Evolutionary conservation across 768 basidiomycete species (phyloP), one percentile per base, ranked within the genome.

Genomic region (Exidia glandulosa): DNA sequence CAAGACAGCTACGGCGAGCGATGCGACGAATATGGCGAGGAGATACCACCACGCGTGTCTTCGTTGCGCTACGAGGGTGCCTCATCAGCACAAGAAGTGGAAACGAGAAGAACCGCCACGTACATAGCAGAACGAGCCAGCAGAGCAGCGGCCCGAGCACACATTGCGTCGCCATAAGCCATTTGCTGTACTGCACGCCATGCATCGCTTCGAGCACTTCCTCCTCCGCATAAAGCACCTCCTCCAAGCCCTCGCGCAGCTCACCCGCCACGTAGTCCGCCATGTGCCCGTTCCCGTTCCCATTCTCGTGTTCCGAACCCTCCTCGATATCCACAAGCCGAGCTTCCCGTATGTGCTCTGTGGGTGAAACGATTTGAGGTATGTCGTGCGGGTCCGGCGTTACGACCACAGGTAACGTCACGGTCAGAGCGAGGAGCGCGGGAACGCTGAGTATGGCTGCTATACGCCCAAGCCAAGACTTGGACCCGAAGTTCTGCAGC

Each of bases 341-440:
- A 19, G 73, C 72, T 34, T 81, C 80, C 7, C 63, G 68, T 32
- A 67, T 67, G 23, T 57, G 59, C 14, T 41, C 54, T 12, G 37
- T 23, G 14, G 29, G 19, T 12, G 56, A 13, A 34, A 54, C 41
- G 16, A 19, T 36, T n/a, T 60, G 61, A 16, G 64, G 57, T 67
- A 81, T 81, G 65, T 84, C 81, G 13, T 66, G 69, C 3, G 75
- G 66, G 64, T 84, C 84, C 3, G 82, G 79, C 10, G 77, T 83
- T 31, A 89, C 81, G 19, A 94, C 91, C 13, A 99, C 94, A 3
- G 94, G 94, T 10, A 98, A 75, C 0, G 95, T 97, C 23, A 98
- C 63, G 0, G 94, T 97, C 56, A 99, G 74, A 3, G 79, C 76
- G 70, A 96, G 75, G 2, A 99, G 84, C 2, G 93, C 91, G 2